Conservation (phyloP, 176 grass and related monocot species). For the Paspalum vaginatum region DNA sequence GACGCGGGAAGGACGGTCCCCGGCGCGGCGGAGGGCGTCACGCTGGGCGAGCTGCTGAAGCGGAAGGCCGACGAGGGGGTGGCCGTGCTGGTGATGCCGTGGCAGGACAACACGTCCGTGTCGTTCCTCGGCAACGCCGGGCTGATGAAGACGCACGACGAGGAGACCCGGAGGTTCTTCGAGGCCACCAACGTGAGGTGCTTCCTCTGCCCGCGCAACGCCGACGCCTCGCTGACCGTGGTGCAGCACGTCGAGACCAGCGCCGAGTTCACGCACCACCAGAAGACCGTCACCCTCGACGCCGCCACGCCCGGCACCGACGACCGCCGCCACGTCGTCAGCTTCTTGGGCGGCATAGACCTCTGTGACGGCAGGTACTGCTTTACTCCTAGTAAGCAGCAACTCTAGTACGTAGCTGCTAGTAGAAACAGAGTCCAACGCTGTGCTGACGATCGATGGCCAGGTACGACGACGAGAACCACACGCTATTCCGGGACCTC, state of each 20-base stretch:
- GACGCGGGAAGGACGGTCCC: slow-evolving; percentile 58
- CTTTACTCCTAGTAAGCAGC: no score
- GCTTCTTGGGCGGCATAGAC: slow-evolving; percentile 73
- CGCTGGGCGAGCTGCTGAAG: slow-evolving; percentile 74
- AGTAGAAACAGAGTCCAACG: not conserved
- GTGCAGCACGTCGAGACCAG: slow-evolving; percentile 62
- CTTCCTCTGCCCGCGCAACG: slow-evolving; percentile 77
- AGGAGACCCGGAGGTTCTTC: slow-evolving; percentile 73
- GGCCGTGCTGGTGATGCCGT: slow-evolving; percentile 83
- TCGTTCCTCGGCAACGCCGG: slow-evolving; percentile 71
- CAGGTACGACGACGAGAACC: slow-evolving; percentile 88
- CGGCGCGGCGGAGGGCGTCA: slow-evolving; percentile 62
- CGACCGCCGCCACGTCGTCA: slow-evolving; percentile 52
- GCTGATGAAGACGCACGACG: slow-evolving; percentile 83
- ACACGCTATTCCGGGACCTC: slow-evolving; percentile 70
- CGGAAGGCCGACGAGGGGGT: slow-evolving; percentile 86
- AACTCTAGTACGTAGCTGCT: no score
- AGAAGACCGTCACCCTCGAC: slow-evolving; percentile 80
- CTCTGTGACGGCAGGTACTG: slow-evolving; percentile 55
- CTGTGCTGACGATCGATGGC: not conserved
- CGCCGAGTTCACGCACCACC: slow-evolving; percentile 89
- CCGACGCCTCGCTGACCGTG: slow-evolving; percentile 62
- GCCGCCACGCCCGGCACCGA: slow-evolving; percentile 22
- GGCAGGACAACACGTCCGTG: slow-evolving; percentile 85
- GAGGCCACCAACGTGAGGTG: slow-evolving; percentile 69